Evolutionary conservation across 768 basidiomycete genomes (phyloP), one percentile per base, ranked within the genome.

Genomic region (Polyporus arcularius): DNA sequence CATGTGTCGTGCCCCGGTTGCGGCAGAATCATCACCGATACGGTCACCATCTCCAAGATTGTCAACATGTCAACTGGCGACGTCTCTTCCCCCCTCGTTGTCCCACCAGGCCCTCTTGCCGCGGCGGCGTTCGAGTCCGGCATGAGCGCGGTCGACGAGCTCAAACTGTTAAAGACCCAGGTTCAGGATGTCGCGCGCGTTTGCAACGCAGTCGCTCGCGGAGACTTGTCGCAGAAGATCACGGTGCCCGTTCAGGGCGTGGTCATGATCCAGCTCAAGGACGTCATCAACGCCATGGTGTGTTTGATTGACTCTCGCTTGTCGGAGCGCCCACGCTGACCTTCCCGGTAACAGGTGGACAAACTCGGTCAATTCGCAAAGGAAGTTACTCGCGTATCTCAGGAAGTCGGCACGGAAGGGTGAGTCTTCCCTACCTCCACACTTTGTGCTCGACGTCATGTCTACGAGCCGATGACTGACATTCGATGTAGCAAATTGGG

Each of bases 351-450:
- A 21, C 65, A 82, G 85, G 85, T 73, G 63, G 86, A 87, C 70
- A 81, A 84, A 67, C 79, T 98, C 31, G 86, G 89, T 58, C 88
- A 90, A 68, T 96, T 98, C 73, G 94, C 96, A 39, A 88, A 88
- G 71, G 93, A 95, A 72, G 93, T 95, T 40, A 94, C 93, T 60
- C 84, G 94, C 60, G 90, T 92, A 59, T 84, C 83, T 66, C 87
- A 88, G 72, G 90, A 92, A 71, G 94, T 96, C 72, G 90, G 90
- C 21, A 91, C 88, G 57, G 88, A 90, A 80, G 72, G 72, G 71
- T 72, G 40, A 26, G 67, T 65, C 46, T 26, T 48, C 26, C 46
- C 9, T 10, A 28, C 21, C 28, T 26, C 18, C 14, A 15, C 31
- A 15, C 8, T 43, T 15, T 43, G 6, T 6, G 15, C 18, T 43